These are phyloP conservation scores for Psidium guajava DNA, from an alignment of 345 rosid species.

Conservation along the genomic window DNA sequence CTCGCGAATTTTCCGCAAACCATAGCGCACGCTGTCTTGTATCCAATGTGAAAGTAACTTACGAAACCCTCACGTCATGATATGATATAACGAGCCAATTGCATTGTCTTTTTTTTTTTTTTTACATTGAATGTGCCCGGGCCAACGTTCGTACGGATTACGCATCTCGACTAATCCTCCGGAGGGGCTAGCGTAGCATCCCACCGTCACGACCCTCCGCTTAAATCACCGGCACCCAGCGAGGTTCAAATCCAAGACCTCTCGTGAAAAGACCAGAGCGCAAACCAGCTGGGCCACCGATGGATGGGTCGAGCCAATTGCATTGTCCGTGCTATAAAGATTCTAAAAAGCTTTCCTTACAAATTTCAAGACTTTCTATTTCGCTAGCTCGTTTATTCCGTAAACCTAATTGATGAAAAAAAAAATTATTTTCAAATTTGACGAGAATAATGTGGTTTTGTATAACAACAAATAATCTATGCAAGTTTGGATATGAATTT, in stretches of 20 bases:
- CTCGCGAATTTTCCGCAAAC: background rate
- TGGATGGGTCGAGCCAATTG: background rate
- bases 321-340: accelerated
- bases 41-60: background rate
- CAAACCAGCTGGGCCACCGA: no score
- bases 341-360: accelerated
- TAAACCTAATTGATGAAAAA: background rate
- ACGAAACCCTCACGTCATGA: background rate
- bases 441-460: background rate
- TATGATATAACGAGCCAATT: background rate
- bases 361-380: background rate
- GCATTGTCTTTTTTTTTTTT: no score
- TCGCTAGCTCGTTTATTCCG: background rate
- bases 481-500: background rate
- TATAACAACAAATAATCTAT: background rate
- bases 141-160: no score
- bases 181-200: no score
- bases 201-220: no score
- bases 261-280: no score
- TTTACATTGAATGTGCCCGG: no score
- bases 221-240: no score
- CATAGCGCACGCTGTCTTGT: background rate
- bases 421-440: accelerated
- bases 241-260: no score
- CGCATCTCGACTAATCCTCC: no score